Conservation (phyloP, 208 protist species). For the Crithidia fasciculata region DNA sequence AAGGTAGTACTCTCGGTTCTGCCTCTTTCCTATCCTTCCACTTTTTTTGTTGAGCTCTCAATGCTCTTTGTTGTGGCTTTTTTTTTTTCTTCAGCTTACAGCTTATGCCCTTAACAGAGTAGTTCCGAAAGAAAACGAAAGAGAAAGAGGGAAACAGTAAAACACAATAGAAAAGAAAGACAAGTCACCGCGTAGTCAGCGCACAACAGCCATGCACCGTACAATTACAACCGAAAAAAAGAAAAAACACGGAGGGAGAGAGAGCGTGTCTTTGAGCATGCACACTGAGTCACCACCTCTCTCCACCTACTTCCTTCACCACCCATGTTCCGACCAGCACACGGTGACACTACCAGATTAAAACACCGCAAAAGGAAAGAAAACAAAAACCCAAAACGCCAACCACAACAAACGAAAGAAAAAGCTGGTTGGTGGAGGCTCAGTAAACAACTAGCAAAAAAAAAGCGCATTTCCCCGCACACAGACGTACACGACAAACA, state of each 20-base stretch:
- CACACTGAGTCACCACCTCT: no score
- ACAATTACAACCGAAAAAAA: neutral
- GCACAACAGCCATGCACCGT: no score
- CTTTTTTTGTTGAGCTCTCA: neutral
- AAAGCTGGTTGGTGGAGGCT: neutral
- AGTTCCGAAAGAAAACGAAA: conserved; percentile 16
- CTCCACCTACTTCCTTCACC: no score
- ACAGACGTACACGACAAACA: no score
- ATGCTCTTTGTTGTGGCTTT: neutral
- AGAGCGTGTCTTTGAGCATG: neutral
- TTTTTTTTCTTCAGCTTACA: conserved; percentile 8
- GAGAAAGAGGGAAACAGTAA: neutral
- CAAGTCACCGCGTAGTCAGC: neutral
- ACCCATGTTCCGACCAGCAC: no score
- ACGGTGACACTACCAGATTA: no score
- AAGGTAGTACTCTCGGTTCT: no score
- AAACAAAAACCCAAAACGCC: no score
- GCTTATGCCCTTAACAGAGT: conserved; percentile 14
- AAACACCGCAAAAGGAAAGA: no score
- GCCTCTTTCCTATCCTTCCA: no score
- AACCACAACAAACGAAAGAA: neutral
- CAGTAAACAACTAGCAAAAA: no score
- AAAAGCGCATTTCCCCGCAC: no score
- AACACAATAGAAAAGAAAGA: conserved; percentile 19
- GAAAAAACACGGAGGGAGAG: conserved; percentile 1